A percentile compares a stretch with the other conserved stretches of the same genome.
phyloP scores from a whole-genome alignment of 805 yeast species.

The Wickerhamiella cacticola region DNA sequence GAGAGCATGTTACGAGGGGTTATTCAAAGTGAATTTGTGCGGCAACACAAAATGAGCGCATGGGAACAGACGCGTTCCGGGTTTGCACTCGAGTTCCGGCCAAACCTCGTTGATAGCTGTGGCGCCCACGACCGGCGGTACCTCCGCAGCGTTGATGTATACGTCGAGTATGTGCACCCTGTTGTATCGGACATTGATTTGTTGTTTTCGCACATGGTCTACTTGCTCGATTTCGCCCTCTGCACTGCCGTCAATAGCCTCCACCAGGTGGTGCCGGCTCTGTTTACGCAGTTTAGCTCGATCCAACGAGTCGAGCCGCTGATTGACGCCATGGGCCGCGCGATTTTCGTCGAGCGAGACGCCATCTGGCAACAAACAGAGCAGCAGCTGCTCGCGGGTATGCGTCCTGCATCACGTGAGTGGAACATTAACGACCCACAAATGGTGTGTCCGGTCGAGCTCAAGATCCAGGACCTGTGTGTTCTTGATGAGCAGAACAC shows the following conservation, averaged over 20 bases:
- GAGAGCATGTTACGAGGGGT: not conserved
- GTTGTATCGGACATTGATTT: not conserved
- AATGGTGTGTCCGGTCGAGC: not conserved
- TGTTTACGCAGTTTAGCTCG: constrained; percentile 6
- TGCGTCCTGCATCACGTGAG: not conserved
- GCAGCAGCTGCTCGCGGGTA: not conserved
- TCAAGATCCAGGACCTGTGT: not conserved
- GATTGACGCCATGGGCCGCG: not conserved
- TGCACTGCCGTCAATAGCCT: not conserved
- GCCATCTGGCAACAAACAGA: not conserved
- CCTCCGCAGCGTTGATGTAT: constrained; percentile 2
- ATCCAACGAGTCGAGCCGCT: constrained; percentile 7
- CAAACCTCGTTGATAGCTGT: not conserved
- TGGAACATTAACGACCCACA: not conserved
- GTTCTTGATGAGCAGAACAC: not conserved
- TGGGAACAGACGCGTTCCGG: constrained; percentile 1
- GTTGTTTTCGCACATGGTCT: constrained; percentile 6
- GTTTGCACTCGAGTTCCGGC: not conserved
- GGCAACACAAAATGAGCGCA: not conserved
- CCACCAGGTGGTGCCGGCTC: constrained; percentile 12
- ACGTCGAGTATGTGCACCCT: constrained; percentile 5
- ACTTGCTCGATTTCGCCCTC: constrained; percentile 17
- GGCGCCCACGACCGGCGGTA: constrained; percentile 11
- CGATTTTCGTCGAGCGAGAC: not conserved
- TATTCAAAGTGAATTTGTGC: not conserved